Base-by-base conservation (phyloP, 2,329 filamentous ascomycete species). In the Nemania serpens region DNA sequence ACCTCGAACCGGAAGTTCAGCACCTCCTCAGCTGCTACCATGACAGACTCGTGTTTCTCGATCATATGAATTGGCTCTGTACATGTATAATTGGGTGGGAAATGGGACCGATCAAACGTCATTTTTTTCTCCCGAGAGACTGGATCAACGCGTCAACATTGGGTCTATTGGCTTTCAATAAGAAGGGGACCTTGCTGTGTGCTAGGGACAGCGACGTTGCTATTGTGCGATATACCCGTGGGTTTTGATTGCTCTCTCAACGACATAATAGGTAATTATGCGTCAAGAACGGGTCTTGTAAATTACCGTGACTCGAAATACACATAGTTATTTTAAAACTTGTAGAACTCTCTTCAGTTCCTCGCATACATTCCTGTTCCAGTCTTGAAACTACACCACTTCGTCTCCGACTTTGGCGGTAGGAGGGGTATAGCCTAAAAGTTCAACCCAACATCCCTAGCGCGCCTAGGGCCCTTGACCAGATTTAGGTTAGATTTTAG, bases 31-130 rank as follows among this genome's bases (percentile, higher is more conserved):
- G 53, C 18, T 55, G 36, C 12, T 56, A 29, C 18, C 52, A 55
- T 5, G 52, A 47, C 13, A n/a, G 54, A 42, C 25, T 50, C 5
- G 54, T 56, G 12, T 49, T 49, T 15, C 54, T 56, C 13, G 54
- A 56, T 25, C 33, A 39, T 17, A 34, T 34, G 20, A 18, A 18
- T 22, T 55, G 42, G 54, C 7, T 56, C 20, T 56, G 52, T 29
- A 47, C 52, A n/a, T 17, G 41, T 17, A 43, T 17, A 10, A 43
- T 47, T 7, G 25, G 25, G 33, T 42, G 20, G 20, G 34, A 56
- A 12, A 37, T 33, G 13, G 29, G 22, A 11, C 17, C 15, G 10
- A 20, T 18, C 3, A 56, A 42, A 49, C 54, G 45, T 6, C 54
- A 49, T 15, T 56, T 48, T 20, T 56, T 56, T 17, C 29, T 55